phyloP scores from a whole-genome alignment of 2,329 filamentous ascomycete species.

The Aspergillus caelatus region DNA sequence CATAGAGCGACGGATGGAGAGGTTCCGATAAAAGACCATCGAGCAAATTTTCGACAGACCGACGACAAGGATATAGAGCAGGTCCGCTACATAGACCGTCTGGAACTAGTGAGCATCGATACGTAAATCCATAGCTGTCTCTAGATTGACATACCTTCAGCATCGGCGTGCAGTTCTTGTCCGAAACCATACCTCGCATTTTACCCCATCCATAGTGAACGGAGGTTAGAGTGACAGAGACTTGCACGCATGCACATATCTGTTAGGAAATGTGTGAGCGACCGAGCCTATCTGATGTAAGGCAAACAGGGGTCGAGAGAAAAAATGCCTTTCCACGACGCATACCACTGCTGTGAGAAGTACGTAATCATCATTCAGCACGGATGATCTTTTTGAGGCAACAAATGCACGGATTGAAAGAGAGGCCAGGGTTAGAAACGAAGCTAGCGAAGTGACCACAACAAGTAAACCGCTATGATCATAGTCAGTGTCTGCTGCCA shows the following conservation, averaged over 20 bases:
- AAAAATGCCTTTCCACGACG: slow-evolving; percentile 5
- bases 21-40: slow-evolving; percentile 23
- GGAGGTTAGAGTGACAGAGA: slow-evolving; percentile 40
- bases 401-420: slow-evolving; percentile 46
- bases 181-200: slow-evolving; percentile 26
- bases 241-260: slow-evolving; percentile 41
- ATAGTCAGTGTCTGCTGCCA: slow-evolving; percentile 38
- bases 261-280: slow-evolving; percentile 15
- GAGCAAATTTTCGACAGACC: slow-evolving; percentile 47
- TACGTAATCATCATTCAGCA: slow-evolving; percentile 39
- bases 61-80: slow-evolving; percentile 44
- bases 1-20: slow-evolving; percentile 17
- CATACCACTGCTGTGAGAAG: slow-evolving; percentile 35
- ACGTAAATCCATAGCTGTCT: not conserved
- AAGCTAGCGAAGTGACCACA: slow-evolving; percentile 41
- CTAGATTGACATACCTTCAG: slow-evolving; percentile 36
- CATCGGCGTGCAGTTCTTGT: slow-evolving; percentile 25
- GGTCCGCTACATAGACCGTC: slow-evolving; percentile 43
- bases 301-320: not conserved
- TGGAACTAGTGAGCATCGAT: slow-evolving; percentile 17
- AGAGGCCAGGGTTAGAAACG: slow-evolving; percentile 44
- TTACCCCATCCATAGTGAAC: slow-evolving; percentile 47
- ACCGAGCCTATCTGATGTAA: not conserved
- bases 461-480: slow-evolving; percentile 47
- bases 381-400: slow-evolving; percentile 33